These are phyloP conservation scores for Sphagnum magellanicum DNA, from an alignment of 228 moss, liverwort and hornwort species.

Conservation along the genomic window DNA sequence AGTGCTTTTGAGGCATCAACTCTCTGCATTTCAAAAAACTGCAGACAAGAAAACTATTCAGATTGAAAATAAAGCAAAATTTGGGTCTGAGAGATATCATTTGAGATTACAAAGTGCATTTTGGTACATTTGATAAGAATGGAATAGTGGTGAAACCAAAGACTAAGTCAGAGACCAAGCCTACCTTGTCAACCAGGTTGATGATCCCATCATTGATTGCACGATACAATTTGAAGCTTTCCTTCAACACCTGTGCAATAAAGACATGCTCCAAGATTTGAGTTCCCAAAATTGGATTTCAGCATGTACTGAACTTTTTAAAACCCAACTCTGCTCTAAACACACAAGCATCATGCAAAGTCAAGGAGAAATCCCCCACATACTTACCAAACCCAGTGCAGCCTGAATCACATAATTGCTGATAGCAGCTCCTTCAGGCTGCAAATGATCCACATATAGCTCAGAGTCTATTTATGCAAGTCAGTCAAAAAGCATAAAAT, in stretches of 20 bases:
- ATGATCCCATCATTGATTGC: constrained; percentile 97
- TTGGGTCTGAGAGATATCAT: too few species aligned
- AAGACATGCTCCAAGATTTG: neutral
- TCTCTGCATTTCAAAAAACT: constrained; percentile 98
- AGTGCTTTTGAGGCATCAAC: constrained; percentile 83
- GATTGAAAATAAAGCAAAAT: too few species aligned
- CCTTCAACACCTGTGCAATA: constrained; percentile 77
- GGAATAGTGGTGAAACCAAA: neutral
- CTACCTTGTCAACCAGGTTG: constrained; percentile 95
- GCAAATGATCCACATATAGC: constrained; percentile 4
- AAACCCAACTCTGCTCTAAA: neutral
- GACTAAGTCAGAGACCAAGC: neutral
- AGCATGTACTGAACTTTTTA: neutral
- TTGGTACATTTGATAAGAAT: too few species aligned
- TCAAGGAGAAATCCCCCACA: neutral
- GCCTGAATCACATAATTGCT: constrained; percentile 89
- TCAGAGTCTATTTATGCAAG: too few species aligned
- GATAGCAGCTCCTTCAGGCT: constrained; percentile 97
- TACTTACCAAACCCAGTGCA: constrained; percentile 79
- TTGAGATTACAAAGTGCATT: too few species aligned
- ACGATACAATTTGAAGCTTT: constrained; percentile 96
- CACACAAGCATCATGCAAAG: neutral
- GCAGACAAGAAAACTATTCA: constrained; percentile 11
- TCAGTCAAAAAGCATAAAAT: too few species aligned
- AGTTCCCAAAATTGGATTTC: neutral